A percentile compares a stretch with the other conserved stretches of the same genome.
Evolutionary conservation across 768 basidiomycete genomes (phyloP).

Genomic region (Russula vinacea): DNA sequence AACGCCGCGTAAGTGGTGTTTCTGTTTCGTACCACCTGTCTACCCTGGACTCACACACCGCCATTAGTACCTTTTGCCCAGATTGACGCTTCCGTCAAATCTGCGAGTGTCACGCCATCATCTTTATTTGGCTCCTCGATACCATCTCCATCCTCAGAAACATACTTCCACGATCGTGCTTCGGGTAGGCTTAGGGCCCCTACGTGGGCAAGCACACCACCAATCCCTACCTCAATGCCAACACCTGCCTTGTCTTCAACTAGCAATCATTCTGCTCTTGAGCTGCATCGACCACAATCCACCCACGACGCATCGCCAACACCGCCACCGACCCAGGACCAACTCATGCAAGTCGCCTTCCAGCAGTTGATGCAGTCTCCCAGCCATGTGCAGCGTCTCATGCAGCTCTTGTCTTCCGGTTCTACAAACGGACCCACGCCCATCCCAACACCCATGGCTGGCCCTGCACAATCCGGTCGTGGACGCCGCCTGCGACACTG

Average conservation of each 20-base stretch:
- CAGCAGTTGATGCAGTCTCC: slow-evolving; percentile 34
- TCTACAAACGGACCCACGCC: slow-evolving; percentile 3
- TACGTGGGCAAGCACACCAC: slow-evolving; percentile 3
- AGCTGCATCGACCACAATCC: slow-evolving; percentile 23
- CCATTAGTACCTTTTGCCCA: slow-evolving; percentile 23
- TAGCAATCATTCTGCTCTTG: slow-evolving; percentile 24
- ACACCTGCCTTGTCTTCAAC: slow-evolving; percentile 6
- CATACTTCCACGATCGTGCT: slow-evolving; percentile 16
- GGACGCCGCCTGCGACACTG: slow-evolving; percentile 28
- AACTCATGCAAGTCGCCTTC: slow-evolving; percentile 30
- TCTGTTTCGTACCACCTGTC: background rate
- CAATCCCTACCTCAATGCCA: background rate
- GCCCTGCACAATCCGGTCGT: slow-evolving; percentile 18
- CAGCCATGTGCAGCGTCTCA: slow-evolving; percentile 33
- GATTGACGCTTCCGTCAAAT: slow-evolving; percentile 24
- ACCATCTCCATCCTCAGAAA: background rate
- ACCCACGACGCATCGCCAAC: slow-evolving; percentile 3
- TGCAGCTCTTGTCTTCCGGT: slow-evolving; percentile 30
- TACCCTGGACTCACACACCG: background rate
- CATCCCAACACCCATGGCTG: slow-evolving; percentile 8
- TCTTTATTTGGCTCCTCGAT: slow-evolving; percentile 10
- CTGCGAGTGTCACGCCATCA: slow-evolving; percentile 13
- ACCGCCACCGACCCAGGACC: slow-evolving; percentile 22
- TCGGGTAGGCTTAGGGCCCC: slow-evolving; percentile 1
- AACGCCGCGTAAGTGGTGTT: slow-evolving; percentile 4